Conservation (phyloP, 164 flowering plant genomes). For the Piper longum region DNA sequence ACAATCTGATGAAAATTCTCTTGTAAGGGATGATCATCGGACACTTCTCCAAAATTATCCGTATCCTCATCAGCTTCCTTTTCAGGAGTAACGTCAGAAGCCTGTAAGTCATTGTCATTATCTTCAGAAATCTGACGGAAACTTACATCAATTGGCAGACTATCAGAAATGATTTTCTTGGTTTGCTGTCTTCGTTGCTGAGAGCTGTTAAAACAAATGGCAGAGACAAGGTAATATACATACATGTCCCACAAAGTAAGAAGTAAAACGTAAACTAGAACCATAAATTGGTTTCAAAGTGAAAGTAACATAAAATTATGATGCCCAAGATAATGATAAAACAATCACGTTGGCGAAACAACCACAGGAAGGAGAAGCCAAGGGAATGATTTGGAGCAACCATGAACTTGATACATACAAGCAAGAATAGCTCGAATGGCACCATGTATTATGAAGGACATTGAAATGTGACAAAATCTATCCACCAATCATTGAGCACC, state of each 20-base stretch:
- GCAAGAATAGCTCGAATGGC: not conserved
- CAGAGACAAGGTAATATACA: not conserved
- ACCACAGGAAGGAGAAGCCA: not conserved
- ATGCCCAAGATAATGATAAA: too few relatives aligned
- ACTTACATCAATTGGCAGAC: slow-evolving; percentile 17
- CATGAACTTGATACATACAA: not conserved
- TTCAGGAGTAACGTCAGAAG: slow-evolving; percentile 11
- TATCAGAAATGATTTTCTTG: slow-evolving; percentile 35
- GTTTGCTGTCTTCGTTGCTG: slow-evolving; percentile 36
- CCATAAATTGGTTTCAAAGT: not conserved
- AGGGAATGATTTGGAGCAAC: not conserved
- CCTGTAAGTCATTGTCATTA: slow-evolving; percentile 18
- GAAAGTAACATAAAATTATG: not conserved
- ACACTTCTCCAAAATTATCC: slow-evolving; percentile 7
- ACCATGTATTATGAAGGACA: not conserved
- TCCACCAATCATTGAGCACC: not conserved
- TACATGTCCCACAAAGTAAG: not conserved
- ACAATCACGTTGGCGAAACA: too few relatives aligned
- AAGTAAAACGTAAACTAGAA: not conserved
- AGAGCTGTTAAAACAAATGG: slow-evolving; percentile 30
- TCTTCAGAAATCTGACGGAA: slow-evolving; percentile 18
- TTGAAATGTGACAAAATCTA: not conserved
- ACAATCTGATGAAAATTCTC: slow-evolving; percentile 15
- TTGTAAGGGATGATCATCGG: slow-evolving; percentile 22
- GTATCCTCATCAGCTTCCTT: slow-evolving; percentile 9